These are phyloP conservation scores for Colletotrichum spaethianum DNA, from an alignment of 2,329 filamentous ascomycete species.

Conservation along the genomic window DNA sequence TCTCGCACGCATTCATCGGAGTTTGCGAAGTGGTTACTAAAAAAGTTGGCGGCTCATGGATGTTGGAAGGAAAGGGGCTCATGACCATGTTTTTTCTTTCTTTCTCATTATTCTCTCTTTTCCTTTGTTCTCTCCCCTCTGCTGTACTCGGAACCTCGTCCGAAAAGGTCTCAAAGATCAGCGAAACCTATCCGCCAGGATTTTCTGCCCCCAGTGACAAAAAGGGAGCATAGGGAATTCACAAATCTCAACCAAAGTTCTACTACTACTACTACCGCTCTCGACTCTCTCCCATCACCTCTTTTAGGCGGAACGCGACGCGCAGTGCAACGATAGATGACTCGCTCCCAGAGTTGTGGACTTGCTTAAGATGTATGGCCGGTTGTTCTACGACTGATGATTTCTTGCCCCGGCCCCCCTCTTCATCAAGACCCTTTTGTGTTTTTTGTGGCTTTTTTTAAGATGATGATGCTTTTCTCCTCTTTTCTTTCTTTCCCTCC, in stretches of 20 bases:
- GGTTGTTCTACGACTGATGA: neutral
- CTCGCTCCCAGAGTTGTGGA: neutral
- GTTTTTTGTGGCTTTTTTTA: neutral
- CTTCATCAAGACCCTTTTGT: neutral
- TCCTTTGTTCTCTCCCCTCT: slow-evolving; percentile 37
- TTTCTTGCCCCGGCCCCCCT: neutral
- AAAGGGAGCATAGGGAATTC: slow-evolving; percentile 35
- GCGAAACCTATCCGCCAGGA: slow-evolving; percentile 31
- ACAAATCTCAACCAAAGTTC: slow-evolving; percentile 36
- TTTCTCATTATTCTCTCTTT: slow-evolving; percentile 16
- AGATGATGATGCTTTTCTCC: neutral
- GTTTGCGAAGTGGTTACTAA: slow-evolving; percentile 42
- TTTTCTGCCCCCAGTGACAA: slow-evolving; percentile 33
- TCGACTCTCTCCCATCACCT: neutral
- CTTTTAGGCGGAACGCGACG: neutral
- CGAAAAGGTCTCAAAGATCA: slow-evolving; percentile 8
- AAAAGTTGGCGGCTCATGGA: slow-evolving; percentile 38
- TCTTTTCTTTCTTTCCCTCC: slow-evolving; percentile 17
- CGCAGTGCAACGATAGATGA: slow-evolving; percentile 34
- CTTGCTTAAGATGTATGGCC: neutral
- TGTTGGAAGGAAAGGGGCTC: slow-evolving; percentile 40
- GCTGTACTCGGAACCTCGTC: slow-evolving; percentile 31
- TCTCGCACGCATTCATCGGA: slow-evolving; percentile 42
- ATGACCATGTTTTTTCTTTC: slow-evolving; percentile 33
- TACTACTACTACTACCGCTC: slow-evolving; percentile 11